These are phyloP conservation scores for Hyphopichia burtonii DNA, from an alignment of 1,139 yeast species.

Conservation along the genomic window DNA sequence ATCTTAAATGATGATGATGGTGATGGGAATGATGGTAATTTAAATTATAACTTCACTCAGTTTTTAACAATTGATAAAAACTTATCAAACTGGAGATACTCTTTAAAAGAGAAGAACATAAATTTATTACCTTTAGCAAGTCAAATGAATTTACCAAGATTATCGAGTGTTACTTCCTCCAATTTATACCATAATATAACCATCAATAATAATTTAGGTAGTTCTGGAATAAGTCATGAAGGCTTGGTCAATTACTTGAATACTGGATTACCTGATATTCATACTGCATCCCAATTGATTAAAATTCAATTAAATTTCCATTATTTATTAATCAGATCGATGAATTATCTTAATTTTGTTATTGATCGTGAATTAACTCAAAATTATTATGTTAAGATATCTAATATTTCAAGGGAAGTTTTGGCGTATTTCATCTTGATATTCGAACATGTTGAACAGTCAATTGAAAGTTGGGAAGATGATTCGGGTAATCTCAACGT, in stretches of 20 bases:
- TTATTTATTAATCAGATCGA: constrained; percentile 41
- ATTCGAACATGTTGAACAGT: constrained; percentile 32
- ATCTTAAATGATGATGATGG: constrained; percentile 50
- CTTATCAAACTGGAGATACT: constrained; percentile 42
- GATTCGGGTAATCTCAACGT: constrained; percentile 4
- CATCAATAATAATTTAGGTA: constrained; percentile 12
- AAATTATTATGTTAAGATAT: constrained; percentile 35
- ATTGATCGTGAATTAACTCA: constrained; percentile 45
- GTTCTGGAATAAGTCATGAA: constrained; percentile 27
- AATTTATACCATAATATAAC: constrained; percentile 36
- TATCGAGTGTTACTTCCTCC: constrained; percentile 22
- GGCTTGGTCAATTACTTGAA: constrained; percentile 29
- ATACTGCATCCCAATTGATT: constrained; percentile 41
- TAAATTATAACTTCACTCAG: constrained; percentile 47
- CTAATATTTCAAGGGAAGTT: constrained; percentile 39
- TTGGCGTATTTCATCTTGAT: constrained; percentile 39
- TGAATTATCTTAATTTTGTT: constrained; percentile 47
- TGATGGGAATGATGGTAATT: constrained; percentile 51
- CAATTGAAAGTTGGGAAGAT: constrained; percentile 15
- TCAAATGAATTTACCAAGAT: constrained; percentile 36
- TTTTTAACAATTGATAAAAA: constrained; percentile 46
- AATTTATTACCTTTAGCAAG: constrained; percentile 30
- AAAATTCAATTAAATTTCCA: constrained; percentile 48
- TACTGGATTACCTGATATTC: constrained; percentile 40
- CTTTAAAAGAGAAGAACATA: constrained; percentile 31